Evolutionary conservation across 257 asterid genomes (phyloP), one percentile per base, ranked within the genome.

Genomic region (Thymus mandschuricus): DNA sequence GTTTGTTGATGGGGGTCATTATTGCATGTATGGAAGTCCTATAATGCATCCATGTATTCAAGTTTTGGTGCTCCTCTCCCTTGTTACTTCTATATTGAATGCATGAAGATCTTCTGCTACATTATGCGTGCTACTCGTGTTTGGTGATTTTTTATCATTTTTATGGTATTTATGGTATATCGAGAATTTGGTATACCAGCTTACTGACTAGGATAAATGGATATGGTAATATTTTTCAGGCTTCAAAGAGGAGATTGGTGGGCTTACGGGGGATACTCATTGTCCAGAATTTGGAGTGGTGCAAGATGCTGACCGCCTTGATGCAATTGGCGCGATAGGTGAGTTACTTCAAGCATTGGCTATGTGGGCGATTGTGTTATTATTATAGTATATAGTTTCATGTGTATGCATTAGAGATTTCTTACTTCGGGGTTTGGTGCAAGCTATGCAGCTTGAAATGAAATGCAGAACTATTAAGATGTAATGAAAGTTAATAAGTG

Each of bases 261-360:
- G 90, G 69, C 80, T 57, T 61, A 66, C 66, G 11, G 80, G 40
- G 56, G 64, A 59, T 72, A 77, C 61, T 78, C 79, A 76, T 28
- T 78, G 71, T 31, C 81, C 85, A 67, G 97, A 94, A 84, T 89
- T 85, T 62, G 95, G 91, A 70, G 97, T 94, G 68, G 96, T 94
- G 57, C 99, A 94, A 84, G 99, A 91, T 82, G 99, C 97, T 56
- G 99, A 94, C 71, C 91, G 97, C 46, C 99, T 91, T 78, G 99
- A 94, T 86, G 99, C 98, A 50, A 91, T 94, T 78, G 99, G 99
- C 69, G 98, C 99, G 41, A 87, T 94, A 41, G 97, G 99, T 94
- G 82, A 54, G 15, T 15, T 31, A 60, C 49, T 29, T 8, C n/a
- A 21, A 48, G 21, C 40, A 60, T 33, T 48, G 15, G 44, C 41